A percentile compares a stretch with the other conserved stretches of the same genome.
Evolutionary conservation across 2,329 filamentous ascomycete genomes (phyloP).

Genomic region (Pestalotiopsis sp.): DNA sequence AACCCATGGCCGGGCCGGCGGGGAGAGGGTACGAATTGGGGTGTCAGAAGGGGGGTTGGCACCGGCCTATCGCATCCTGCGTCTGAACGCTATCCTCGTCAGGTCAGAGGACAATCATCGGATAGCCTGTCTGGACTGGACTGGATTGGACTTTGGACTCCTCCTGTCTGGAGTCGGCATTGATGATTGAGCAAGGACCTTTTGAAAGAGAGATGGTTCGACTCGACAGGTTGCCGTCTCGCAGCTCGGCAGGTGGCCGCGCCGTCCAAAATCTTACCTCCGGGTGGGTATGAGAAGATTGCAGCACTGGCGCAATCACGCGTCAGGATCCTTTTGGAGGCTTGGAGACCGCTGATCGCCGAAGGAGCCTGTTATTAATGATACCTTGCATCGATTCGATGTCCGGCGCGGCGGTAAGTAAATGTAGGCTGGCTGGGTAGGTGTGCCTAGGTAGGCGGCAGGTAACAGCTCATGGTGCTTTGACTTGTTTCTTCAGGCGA

Average conservation of each 20-base stretch:
- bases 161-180: neutral
- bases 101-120: neutral
- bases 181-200: neutral
- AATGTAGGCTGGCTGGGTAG: neutral
- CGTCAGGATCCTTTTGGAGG: constrained; percentile 5
- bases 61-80: constrained; percentile 4
- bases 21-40: neutral
- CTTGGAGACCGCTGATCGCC: constrained; percentile 4
- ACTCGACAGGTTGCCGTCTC: neutral
- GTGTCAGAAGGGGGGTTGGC: neutral
- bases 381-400: neutral
- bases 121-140: no score
- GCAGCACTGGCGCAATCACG: constrained; percentile 1
- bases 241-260: neutral
- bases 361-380: neutral
- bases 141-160: neutral
- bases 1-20: neutral
- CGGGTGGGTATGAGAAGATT: constrained; percentile 5
- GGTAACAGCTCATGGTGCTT: neutral
- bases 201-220: neutral
- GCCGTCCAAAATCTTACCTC: neutral
- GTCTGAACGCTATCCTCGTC: neutral
- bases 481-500: neutral
- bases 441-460: neutral
- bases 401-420: neutral